A percentile compares a stretch with the other conserved stretches of the same genome.
phyloP scores from a whole-genome alignment of 2,329 filamentous ascomycete species.

The Nannizzia gypsea region DNA sequence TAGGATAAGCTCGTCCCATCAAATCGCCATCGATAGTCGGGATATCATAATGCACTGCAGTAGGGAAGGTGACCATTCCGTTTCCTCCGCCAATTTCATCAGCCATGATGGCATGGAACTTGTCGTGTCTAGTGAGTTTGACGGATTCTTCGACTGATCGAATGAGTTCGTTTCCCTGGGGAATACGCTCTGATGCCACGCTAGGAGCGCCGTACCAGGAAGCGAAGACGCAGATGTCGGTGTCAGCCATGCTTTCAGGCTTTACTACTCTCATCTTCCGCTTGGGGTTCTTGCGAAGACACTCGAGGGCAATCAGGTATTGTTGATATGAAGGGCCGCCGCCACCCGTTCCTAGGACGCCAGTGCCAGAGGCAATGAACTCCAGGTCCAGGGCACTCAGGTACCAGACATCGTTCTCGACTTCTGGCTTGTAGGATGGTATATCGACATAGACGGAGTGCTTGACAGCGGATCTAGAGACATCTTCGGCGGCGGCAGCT shows the following conservation, averaged over 20 bases:
- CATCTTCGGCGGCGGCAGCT: slow-evolving; percentile 7
- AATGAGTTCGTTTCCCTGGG: slow-evolving; percentile 19
- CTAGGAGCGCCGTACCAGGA: slow-evolving; percentile 35
- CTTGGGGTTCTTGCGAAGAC: slow-evolving; percentile 24
- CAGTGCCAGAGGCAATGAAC: slow-evolving; percentile 28
- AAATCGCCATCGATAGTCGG: slow-evolving; percentile 38
- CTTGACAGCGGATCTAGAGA: slow-evolving; percentile 8
- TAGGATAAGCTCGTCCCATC: slow-evolving; percentile 26
- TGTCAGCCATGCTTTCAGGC: slow-evolving; percentile 27
- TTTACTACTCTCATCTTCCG: slow-evolving; percentile 34
- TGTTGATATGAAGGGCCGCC: slow-evolving; percentile 35
- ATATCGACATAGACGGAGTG: slow-evolving; percentile 18
- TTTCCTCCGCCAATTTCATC: slow-evolving; percentile 30
- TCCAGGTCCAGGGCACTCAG: slow-evolving; percentile 28
- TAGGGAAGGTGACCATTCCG: slow-evolving; percentile 30
- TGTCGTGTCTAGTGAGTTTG: slow-evolving; percentile 20
- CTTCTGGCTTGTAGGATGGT: slow-evolving; percentile 23
- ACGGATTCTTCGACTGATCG: slow-evolving; percentile 29
- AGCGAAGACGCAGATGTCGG: slow-evolving; percentile 33
- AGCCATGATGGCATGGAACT: slow-evolving; percentile 29
- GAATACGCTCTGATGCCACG: slow-evolving; percentile 21
- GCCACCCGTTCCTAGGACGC: slow-evolving; percentile 30
- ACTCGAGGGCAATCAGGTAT: slow-evolving; percentile 35
- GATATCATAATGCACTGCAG: slow-evolving; percentile 29
- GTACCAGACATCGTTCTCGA: slow-evolving; percentile 26